Evolutionary conservation across 1,139 yeast species (phyloP).

Genomic region (Yamadazyma triangularis): DNA sequence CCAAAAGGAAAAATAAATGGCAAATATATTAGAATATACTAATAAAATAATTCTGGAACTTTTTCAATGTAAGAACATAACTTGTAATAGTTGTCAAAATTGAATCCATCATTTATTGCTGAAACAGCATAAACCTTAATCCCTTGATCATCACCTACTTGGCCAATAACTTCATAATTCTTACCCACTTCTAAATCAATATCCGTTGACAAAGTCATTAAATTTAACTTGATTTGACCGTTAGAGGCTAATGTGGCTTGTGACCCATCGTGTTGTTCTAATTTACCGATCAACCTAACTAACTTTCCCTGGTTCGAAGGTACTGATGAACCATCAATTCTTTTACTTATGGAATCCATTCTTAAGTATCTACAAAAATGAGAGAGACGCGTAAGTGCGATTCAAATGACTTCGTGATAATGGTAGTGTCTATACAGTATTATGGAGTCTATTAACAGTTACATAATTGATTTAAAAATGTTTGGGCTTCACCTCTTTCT

Average conservation of each 20-base stretch:
- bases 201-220: conserved; percentile 20
- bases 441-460: no score
- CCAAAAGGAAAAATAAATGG: no score
- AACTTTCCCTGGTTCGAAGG: conserved; percentile 34
- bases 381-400: no score
- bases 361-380: no score
- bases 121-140: conserved; percentile 39
- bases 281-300: conserved; percentile 38
- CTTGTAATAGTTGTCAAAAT: conserved; percentile 36
- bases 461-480: conserved; percentile 29
- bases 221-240: conserved; percentile 29
- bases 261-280: conserved; percentile 32
- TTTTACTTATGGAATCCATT: conserved; percentile 43
- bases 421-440: no score
- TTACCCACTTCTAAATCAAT: conserved; percentile 29
- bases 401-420: no score
- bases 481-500: conserved; percentile 36
- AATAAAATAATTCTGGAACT: conserved; percentile 40
- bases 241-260: conserved; percentile 30
- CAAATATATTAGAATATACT: conserved; percentile 1
- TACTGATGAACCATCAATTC: conserved; percentile 39
- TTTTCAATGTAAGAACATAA: conserved; percentile 36
- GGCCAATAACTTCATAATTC: conserved; percentile 53
- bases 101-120: conserved; percentile 40
- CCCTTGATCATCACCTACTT: conserved; percentile 34